These are phyloP conservation scores for Mucor irregularis DNA, from an alignment of 371 early-diverging fungal species.

Conservation along the genomic window DNA sequence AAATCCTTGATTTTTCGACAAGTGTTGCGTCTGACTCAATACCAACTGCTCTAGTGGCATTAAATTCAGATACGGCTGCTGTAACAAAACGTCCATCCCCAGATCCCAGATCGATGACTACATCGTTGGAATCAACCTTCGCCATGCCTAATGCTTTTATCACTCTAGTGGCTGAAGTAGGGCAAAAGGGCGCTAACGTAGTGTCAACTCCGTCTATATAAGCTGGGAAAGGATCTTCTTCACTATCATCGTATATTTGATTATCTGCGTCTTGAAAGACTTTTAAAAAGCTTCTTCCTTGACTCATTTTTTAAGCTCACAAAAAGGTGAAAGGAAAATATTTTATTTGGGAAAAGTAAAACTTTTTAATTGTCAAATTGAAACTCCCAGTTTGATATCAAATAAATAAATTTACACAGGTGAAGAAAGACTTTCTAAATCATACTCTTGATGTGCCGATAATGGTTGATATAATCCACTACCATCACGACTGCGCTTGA, in stretches of 20 bases:
- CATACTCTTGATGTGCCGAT: constrained; percentile 7
- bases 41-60: constrained; percentile 50
- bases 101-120: constrained; percentile 64
- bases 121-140: constrained; percentile 36
- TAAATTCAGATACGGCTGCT: constrained; percentile 52
- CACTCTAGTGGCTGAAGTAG: constrained; percentile 61
- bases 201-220: constrained; percentile 61
- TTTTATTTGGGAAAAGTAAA: no score
- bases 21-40: constrained; percentile 58
- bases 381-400: no score
- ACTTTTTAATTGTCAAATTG: no score
- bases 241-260: constrained; percentile 36
- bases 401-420: no score
- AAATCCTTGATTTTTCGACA: constrained; percentile 41
- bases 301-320: no score
- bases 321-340: no score
- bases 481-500: no score
- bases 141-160: constrained; percentile 55
- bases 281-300: no score
- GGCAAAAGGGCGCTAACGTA: constrained; percentile 63
- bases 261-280: constrained; percentile 37
- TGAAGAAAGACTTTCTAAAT: constrained; percentile 12
- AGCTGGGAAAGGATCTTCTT: constrained; percentile 53
- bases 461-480: constrained; percentile 14
- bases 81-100: constrained; percentile 67